Evolutionary conservation across 441 rosid species (phyloP), one percentile per base, ranked within the genome.

Genomic region (Lepidium campestre): DNA sequence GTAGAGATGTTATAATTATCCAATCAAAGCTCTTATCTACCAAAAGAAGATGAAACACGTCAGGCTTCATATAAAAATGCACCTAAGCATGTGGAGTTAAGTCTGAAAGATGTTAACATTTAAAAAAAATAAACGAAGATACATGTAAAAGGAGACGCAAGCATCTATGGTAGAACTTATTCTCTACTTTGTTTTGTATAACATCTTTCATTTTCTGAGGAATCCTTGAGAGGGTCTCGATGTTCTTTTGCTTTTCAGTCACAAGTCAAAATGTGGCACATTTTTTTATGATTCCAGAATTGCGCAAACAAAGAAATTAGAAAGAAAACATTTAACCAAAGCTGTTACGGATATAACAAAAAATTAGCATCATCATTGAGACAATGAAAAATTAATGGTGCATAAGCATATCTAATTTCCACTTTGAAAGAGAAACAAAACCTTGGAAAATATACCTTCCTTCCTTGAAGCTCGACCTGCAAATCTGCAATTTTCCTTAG

Each of bases 401-500:
- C 63, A 45, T 6, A 20, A 35, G 47, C 63, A 45, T 6, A 20
- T 17, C 44, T 18, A 37, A 31, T 41, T 31, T 34, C 3, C 34
- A 46, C 19, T 60, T 19, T 6, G 9, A 55, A 45, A 49, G 17
- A 22, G 37, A n/a, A 58, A 62, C 1, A 65, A 68, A 15, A 19
- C 55, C 23, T 25, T 36, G 22, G 46, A 53, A 34, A 11, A 23
- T 13, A 44, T 62, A 91, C 99, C 99, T 91, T 94, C 74, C 99
- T 83, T 44, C 99, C 99, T 82, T 94, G 97, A 73, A 94, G 93
- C 76, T 94, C 97, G 35, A 89, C 97, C 80, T 91, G 97, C 59
- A 91, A 81, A 69, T 94, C 97, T 17, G 96, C 90, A 52, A 89
- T 94, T 79, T 91, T 91, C 49, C 97, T 82, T 52, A 89, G 97